phyloP scores from a whole-genome alignment of 2,329 filamentous ascomycete species.

The Talaromyces verruculosus region DNA sequence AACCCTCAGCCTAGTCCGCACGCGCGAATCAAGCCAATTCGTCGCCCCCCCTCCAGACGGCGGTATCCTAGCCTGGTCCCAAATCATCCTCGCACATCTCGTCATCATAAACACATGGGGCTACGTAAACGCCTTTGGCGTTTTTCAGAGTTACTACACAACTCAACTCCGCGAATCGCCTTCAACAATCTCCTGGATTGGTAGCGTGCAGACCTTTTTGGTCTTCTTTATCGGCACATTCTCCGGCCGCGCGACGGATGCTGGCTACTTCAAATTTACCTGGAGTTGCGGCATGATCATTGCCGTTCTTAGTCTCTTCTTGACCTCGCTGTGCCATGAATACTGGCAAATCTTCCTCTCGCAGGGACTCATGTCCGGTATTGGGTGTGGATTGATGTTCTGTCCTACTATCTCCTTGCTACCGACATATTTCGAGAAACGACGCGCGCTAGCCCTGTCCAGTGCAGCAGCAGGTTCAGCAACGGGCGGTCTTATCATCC shows the following conservation, averaged over 20 bases:
- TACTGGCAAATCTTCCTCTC: slow-evolving; percentile 54
- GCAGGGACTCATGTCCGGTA: slow-evolving; percentile 45
- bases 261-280: slow-evolving; percentile 40
- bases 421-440: slow-evolving; percentile 45
- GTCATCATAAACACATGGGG: slow-evolving; percentile 31
- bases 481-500: slow-evolving; percentile 48
- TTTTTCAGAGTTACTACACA: slow-evolving; percentile 50
- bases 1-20: slow-evolving; percentile 18
- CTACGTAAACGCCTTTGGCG: slow-evolving; percentile 39
- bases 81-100: slow-evolving; percentile 33
- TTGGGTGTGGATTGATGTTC: slow-evolving; percentile 46
- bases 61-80: slow-evolving; percentile 33
- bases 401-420: slow-evolving; percentile 42
- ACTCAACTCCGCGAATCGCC: slow-evolving; percentile 33
- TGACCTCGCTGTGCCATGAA: slow-evolving; percentile 44
- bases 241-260: slow-evolving; percentile 44
- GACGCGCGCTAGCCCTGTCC: slow-evolving; percentile 40
- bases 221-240: slow-evolving; percentile 47
- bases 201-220: slow-evolving; percentile 49
- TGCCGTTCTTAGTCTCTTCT: slow-evolving; percentile 46
- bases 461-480: slow-evolving; percentile 41
- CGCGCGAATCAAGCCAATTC: slow-evolving; percentile 17
- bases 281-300: slow-evolving; percentile 34
- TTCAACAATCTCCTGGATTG: slow-evolving; percentile 49
- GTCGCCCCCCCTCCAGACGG: slow-evolving; percentile 32